Evolutionary conservation across 805 yeast genomes (phyloP).

Genomic region (Sugiyamaella qingdaonensis): DNA sequence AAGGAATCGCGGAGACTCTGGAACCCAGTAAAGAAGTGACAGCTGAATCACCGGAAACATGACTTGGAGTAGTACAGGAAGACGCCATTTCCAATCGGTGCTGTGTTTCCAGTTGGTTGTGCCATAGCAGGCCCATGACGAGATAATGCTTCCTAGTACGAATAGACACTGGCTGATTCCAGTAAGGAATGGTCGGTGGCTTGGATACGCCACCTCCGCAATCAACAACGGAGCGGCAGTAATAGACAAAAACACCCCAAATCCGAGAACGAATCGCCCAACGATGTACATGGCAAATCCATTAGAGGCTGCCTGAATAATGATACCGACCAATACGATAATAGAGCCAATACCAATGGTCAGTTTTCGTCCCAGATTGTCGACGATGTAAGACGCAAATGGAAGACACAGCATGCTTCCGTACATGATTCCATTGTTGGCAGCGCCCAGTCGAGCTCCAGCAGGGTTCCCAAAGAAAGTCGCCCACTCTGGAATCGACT

Average conservation of each 20-base stretch:
- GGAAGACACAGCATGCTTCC: slow-evolving; percentile 72
- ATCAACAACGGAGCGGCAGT: slow-evolving; percentile 80
- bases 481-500: slow-evolving; percentile 23
- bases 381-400: slow-evolving; percentile 55
- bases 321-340: slow-evolving; percentile 55
- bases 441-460: slow-evolving; percentile 14
- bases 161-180: slow-evolving; percentile 64
- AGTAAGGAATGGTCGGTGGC: slow-evolving; percentile 57
- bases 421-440: slow-evolving; percentile 26
- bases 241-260: slow-evolving; percentile 70
- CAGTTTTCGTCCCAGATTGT: slow-evolving; percentile 57
- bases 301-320: slow-evolving; percentile 40
- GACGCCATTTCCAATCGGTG: slow-evolving; percentile 7
- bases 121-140: slow-evolving; percentile 56
- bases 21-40: neutral
- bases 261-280: slow-evolving; percentile 66
- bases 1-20: slow-evolving; percentile 10
- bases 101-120: neutral
- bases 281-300: slow-evolving; percentile 60
- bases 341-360: slow-evolving; percentile 50
- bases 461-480: slow-evolving; percentile 14
- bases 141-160: slow-evolving; percentile 65
- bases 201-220: slow-evolving; percentile 66
- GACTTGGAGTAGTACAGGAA: slow-evolving; percentile 1
- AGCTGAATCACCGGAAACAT: slow-evolving; percentile 1